phyloP scores from a whole-genome alignment of 2,329 filamentous ascomycete genomes.

The Coniochaeta ligniaria region DNA sequence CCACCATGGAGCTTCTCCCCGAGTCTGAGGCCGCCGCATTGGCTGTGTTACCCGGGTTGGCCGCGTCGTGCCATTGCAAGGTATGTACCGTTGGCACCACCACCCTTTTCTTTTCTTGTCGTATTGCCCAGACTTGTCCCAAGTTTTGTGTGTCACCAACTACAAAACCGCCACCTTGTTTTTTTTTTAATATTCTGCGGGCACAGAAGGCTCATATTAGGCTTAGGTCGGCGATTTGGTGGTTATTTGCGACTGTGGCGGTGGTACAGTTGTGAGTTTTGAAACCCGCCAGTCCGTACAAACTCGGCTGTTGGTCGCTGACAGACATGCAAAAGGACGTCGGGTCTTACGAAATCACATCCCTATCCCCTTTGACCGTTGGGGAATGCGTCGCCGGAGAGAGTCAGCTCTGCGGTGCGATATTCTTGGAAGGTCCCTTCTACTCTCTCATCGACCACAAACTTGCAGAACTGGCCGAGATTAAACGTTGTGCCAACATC shows the following conservation, averaged over 20 bases:
- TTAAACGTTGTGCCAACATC: neutral
- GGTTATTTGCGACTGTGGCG: neutral
- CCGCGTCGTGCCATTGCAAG: neutral
- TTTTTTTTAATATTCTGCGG: neutral
- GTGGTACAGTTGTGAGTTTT: neutral
- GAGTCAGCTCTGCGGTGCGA: neutral
- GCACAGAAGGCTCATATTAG: neutral
- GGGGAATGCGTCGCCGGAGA: neutral
- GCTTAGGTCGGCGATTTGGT: neutral
- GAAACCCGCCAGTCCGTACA: neutral
- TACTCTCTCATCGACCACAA: neutral
- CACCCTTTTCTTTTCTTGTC: neutral
- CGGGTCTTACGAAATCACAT: neutral
- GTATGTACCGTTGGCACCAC: neutral
- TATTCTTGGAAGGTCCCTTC: neutral
- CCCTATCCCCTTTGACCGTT: neutral
- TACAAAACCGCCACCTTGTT: neutral
- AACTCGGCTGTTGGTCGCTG: neutral
- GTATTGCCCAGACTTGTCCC: neutral
- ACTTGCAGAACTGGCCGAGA: neutral
- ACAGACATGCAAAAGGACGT: neutral
- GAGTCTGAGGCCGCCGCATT: neutral
- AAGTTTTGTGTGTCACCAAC: neutral
- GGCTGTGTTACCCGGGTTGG: neutral
- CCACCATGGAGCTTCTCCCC: neutral